Conservation (phyloP, 2,329 filamentous ascomycete species). For the Macroventuria anomochaeta region DNA sequence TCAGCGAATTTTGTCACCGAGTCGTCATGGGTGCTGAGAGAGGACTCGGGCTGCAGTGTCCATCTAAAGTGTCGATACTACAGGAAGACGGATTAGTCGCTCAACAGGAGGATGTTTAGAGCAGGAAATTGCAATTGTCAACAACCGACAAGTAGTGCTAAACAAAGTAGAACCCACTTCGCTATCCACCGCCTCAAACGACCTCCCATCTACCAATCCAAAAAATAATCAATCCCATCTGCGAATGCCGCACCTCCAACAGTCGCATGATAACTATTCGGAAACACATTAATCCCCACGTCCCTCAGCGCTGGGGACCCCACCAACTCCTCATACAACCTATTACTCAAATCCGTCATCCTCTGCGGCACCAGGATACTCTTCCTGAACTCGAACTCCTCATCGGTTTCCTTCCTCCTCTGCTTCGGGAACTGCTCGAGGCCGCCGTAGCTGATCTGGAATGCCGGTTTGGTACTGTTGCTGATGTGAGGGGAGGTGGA, state of each 20-base stretch:
- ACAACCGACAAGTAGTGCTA: too few species aligned
- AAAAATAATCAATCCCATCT: slow-evolving; percentile 45
- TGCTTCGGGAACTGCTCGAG: slow-evolving; percentile 37
- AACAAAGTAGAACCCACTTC: too few species aligned
- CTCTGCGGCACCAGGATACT: slow-evolving; percentile 31
- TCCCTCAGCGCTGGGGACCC: slow-evolving; percentile 32
- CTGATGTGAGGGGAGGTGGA: too few species aligned
- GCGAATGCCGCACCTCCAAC: slow-evolving; percentile 36
- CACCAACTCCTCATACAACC: slow-evolving; percentile 34
- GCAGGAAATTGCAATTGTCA: too few species aligned
- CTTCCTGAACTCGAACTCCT: slow-evolving; percentile 34
- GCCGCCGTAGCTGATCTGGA: slow-evolving; percentile 41
- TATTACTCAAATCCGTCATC: slow-evolving; percentile 31
- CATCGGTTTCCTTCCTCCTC: slow-evolving; percentile 37
- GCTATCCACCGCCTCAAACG: too few species aligned
- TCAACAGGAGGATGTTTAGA: too few species aligned
- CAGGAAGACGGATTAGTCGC: too few species aligned
- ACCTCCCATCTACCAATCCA: slow-evolving; percentile 36
- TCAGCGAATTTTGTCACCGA: too few species aligned
- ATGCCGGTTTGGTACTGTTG: slow-evolving; percentile 34
- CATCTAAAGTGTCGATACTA: too few species aligned
- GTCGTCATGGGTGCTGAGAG: too few species aligned
- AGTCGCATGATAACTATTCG: slow-evolving; percentile 42
- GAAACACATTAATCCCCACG: slow-evolving; percentile 38
- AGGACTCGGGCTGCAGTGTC: too few species aligned